A percentile compares a stretch with the other conserved stretches of the same genome.
Conservation (phyloP, 2,329 filamentous ascomycete species). For the Cordyceps tenuipes region DNA sequence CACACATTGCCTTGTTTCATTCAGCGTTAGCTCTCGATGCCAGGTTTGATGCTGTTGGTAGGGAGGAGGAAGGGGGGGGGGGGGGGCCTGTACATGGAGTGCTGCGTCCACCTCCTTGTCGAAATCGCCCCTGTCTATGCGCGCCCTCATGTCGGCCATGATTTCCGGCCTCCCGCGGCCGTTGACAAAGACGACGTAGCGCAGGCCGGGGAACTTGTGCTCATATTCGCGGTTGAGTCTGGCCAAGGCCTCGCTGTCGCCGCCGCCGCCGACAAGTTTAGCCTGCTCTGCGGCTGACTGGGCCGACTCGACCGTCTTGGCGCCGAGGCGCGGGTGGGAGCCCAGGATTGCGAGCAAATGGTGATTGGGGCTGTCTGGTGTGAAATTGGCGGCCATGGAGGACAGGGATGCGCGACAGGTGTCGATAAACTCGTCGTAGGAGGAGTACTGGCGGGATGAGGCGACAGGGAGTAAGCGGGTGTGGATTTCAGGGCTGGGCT, state of each 20-base stretch:
- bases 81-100: slow-evolving; percentile 53
- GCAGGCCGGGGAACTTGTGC: slow-evolving; percentile 66
- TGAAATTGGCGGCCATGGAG: slow-evolving; percentile 45
- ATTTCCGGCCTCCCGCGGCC: slow-evolving; percentile 64
- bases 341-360: slow-evolving; percentile 65
- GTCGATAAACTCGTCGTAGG: slow-evolving; percentile 62
- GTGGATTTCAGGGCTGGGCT: slow-evolving; percentile 70
- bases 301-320: slow-evolving; percentile 71
- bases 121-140: slow-evolving; percentile 63
- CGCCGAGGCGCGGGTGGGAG: slow-evolving; percentile 77
- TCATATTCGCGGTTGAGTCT: slow-evolving; percentile 73
- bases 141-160: slow-evolving; percentile 70
- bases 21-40: slow-evolving; percentile 12
- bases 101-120: slow-evolving; percentile 61
- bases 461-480: slow-evolving; percentile 61
- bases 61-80: not conserved
- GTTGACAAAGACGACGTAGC: slow-evolving; percentile 91
- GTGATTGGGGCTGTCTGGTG: slow-evolving; percentile 33
- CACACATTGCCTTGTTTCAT: slow-evolving; percentile 71
- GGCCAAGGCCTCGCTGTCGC: slow-evolving; percentile 51
- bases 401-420: slow-evolving; percentile 56
- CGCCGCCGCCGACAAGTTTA: slow-evolving; percentile 49
- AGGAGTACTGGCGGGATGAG: slow-evolving; percentile 45
- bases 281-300: slow-evolving; percentile 78
- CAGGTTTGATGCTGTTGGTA: slow-evolving; percentile 7